Evolutionary conservation across 352 stramenopile species (phyloP).

Genomic region (Aphanomyces euteiches): DNA sequence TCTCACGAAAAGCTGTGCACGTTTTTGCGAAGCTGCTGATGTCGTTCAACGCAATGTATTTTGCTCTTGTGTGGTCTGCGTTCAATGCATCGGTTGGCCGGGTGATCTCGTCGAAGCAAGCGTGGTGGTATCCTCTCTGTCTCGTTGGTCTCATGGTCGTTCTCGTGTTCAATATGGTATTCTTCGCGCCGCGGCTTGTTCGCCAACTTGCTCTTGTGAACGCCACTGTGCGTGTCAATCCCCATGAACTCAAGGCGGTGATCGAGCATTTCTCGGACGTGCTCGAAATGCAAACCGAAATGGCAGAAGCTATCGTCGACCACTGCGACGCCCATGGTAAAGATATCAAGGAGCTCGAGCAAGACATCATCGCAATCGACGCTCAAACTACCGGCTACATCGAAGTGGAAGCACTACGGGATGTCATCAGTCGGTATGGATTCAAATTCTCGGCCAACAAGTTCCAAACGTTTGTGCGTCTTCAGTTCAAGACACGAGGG

Average conservation of each 20-base stretch:
- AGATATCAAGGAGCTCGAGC: not conserved
- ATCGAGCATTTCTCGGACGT: conserved; percentile 28
- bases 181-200: conserved; percentile 23
- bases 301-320: conserved; percentile 13
- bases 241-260: conserved; percentile 21
- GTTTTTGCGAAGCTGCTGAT: conserved; percentile 26
- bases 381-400: not conserved
- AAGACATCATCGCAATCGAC: conserved; percentile 11
- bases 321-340: conserved; percentile 12
- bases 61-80: conserved; percentile 15
- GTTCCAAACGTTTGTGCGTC: conserved; percentile 27
- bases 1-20: conserved; percentile 23
- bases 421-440: conserved; percentile 20
- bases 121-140: conserved; percentile 1
- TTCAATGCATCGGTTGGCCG: conserved; percentile 1
- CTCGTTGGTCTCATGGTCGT: conserved; percentile 14
- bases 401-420: conserved; percentile 1
- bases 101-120: not conserved
- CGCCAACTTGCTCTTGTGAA: conserved; percentile 28
- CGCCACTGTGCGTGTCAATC: conserved; percentile 28
- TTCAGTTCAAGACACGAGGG: conserved; percentile 26
- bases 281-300: conserved; percentile 25
- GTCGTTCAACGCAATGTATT: conserved; percentile 29
- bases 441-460: conserved; percentile 27
- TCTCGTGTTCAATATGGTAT: conserved; percentile 17